Base-by-base conservation (phyloP, 441 rosid species). In the Adansonia gregorii region DNA sequence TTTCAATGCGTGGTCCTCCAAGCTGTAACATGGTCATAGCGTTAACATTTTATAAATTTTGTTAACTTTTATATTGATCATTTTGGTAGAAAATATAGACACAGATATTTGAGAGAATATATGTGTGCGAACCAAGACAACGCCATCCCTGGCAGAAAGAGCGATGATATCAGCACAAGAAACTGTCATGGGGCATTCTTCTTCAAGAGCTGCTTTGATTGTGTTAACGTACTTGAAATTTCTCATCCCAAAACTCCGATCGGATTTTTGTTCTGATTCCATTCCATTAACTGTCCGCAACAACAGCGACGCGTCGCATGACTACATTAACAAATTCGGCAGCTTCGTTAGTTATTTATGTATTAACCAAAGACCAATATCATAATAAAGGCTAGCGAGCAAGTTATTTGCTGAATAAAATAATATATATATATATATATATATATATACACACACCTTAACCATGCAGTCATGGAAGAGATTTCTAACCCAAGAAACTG, bases 401-500 rank as follows among this genome's bases (percentile, higher is more conserved):
- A 15, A 15, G 19, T 45, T 8, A 15, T 7, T 43, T 41, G 12
- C 39, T 39, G 6, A 41, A 66, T 48, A 46, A 43, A 19, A 43
- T 2, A 15, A 24, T 24, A 24, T 24, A 24, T 24, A 24, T 24
- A 24, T 11, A 9, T 46, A 9, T 8, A 8, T 46, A 45, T 45
- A 6, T 41, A 41, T 2, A 41, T 2, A 46, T 1, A 14, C 4
- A 12, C 54, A 1, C 80, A 92, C 94, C 87, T 90, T 80, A 35
- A 92, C 93, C 4, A 82, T 80, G 83, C 98, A 94, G 75, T 94
- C 97, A 56, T 93, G 97, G 84, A 95, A 95, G 79, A 95, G 94
- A 84, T 93, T 95, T 68, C 98, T 86, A 77, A 93, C 84, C 98
- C 98, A 93, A 1, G 98, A 92, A 24, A 95, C 89, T 4, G 97